Percentiles rank a stretch among this genome's conserved stretches.
Conservation (phyloP, 805 yeast genomes). For the Candida corydali region DNA sequence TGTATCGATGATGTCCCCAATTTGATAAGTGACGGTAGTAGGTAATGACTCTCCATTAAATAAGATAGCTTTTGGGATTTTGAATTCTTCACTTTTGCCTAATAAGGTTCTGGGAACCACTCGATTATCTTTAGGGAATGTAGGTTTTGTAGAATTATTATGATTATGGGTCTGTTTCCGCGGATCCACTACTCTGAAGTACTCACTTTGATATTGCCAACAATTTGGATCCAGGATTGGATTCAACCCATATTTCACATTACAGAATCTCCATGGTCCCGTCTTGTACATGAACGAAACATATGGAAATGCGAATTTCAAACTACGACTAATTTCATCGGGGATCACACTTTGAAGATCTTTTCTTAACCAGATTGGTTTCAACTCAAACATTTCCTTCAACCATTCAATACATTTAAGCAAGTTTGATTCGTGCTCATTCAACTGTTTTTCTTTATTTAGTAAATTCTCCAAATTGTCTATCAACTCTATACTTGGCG, state of each 20-base stretch:
- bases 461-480: constrained; percentile 28
- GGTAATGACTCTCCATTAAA: constrained; percentile 76
- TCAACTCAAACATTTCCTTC: constrained; percentile 50
- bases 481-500: constrained; percentile 47
- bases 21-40: constrained; percentile 64
- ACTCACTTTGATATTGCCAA: constrained; percentile 78
- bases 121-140: not conserved
- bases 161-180: not conserved
- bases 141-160: not conserved
- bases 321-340: constrained; percentile 33
- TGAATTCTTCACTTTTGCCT: constrained; percentile 11
- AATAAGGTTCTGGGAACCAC: constrained; percentile 2
- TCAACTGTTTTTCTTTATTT: constrained; percentile 21
- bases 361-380: constrained; percentile 85
- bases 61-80: constrained; percentile 37
- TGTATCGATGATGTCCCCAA: constrained; percentile 73
- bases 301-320: constrained; percentile 79
- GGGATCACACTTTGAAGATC: constrained; percentile 61
- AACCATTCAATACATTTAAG: constrained; percentile 38
- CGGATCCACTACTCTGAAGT: constrained; percentile 54
- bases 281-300: constrained; percentile 76
- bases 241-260: constrained; percentile 72
- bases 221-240: constrained; percentile 55
- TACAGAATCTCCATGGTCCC: constrained; percentile 95
- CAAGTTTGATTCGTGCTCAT: not conserved